Base-by-base conservation (phyloP, 2,329 filamentous ascomycete genomes). In the Ceratocystis eucalypticola region DNA sequence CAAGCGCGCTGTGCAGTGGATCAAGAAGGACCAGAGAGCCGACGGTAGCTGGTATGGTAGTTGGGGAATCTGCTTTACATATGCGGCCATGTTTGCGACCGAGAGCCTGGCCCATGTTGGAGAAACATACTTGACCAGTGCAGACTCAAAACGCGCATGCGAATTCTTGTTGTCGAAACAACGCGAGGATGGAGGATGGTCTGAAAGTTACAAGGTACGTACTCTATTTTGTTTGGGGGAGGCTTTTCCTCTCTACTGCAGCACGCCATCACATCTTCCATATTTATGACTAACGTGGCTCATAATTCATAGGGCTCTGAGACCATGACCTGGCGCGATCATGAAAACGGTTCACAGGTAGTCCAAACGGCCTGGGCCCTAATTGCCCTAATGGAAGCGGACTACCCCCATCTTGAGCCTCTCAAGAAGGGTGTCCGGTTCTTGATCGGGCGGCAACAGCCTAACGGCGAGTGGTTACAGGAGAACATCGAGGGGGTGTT, bases 51-150 rank as follows among this genome's bases (percentile, higher is more conserved):
- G 94, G 94, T 97, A 99, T 74, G 94, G 94, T 59, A 91, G 86
- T 73, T 99, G 94, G 94, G 94, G 90, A 64, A 95, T 99, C 72
- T 99, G 94, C 77, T 99, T 96, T 76, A 96, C 92, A 0, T 99
- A 99, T 73, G 94, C 92, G 0, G 89, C 85, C 69, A 95, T 97
- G 91, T 99, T 99, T 77, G 92, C 92, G 0, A 80, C 97, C 0
- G 93, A 97, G 74, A 91, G 89, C 69, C 80, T 99, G 70, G 82
- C 85, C 5, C 88, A 86, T 61, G 84, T 91, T 3, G 92, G 92
- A 5, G 91, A 97, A 76, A 89, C 82, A 2, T 95, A 94, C 70
- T 77, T 78, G 41, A 96, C 85, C 69, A 92, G 88, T 71, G 78
- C 83, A 4, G 79, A 86, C 62, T 84, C 91, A 1, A 84, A 82